Base-by-base conservation (phyloP, 179 eudicot species). In the Spinacia oleracea region DNA sequence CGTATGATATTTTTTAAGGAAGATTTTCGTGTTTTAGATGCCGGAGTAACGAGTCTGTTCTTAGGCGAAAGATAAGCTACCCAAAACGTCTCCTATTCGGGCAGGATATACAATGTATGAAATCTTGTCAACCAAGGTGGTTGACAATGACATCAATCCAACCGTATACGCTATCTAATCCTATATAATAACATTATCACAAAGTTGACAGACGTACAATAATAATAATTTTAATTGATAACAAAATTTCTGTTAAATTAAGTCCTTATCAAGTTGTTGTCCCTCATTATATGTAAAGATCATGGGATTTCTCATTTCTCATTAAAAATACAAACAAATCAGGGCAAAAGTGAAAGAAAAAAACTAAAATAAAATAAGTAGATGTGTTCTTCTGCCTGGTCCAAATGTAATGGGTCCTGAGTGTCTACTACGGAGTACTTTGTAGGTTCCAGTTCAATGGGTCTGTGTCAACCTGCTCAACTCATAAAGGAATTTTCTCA, bases 381-480 rank as follows among this genome's bases (percentile, higher is more conserved):
- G 74, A 43, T 75, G 58, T 75, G 42, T 20, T 45, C 35, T 23
- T 48, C 64, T 35, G 68, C 10, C 43, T 29, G 74, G 38, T 56
- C 48, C 74, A 56, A 29, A 34, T 60, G 76, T 81, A 68, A 27
- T 77, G 35, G 25, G 38, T 79, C 71, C 38, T 65, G 43, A 32
- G 34, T 55, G 70, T 63, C 78, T 80, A 66, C 38, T 74, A 35
- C n/a, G n/a, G n/a, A n/a, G 4, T 4, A 68, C 40, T 64, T 59
- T 72, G 80, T 59, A 81, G 45, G 72, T 76, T 76, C 83, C 83
- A 76, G 20, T 76, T 64, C 75, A 70, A 70, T 35, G 76, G 46
- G 40, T 69, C 70, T 58, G 80, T 63, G 35, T 77, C 77, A 76
- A 71, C 77, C 84, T 81, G 84, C 72, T 42, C 34, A 75, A 68